Evolutionary conservation across 495 filamentous ascomycete genomes (phyloP).

Genomic region (Recurvomyces mirabilis): DNA sequence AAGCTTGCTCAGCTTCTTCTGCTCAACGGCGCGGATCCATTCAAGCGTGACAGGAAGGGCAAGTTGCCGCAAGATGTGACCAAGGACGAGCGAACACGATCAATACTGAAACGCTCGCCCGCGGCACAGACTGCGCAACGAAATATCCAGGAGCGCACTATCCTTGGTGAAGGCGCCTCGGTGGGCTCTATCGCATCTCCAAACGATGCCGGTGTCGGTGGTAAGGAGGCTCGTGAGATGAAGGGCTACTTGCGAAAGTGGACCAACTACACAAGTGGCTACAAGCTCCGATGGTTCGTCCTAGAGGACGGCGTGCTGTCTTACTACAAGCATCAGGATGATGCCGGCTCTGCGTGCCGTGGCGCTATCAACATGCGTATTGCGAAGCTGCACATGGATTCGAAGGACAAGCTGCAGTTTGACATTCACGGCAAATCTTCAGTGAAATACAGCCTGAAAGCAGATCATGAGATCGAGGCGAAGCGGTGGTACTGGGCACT

Average conservation of each 20-base stretch:
- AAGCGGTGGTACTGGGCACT: conserved; percentile 96
- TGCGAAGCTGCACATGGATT: conserved; percentile 84
- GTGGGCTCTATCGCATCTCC: conserved; percentile 47
- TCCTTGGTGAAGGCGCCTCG: conserved; percentile 53
- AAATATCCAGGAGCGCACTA: conserved; percentile 91
- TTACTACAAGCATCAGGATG: conserved; percentile 99
- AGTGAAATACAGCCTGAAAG: conserved; percentile 96
- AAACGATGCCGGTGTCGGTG: conserved; percentile 39
- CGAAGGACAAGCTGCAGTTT: conserved; percentile 92
- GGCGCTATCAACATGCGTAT: conserved; percentile 98
- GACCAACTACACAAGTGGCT: conserved; percentile 96
- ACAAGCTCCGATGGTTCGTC: conserved; percentile 95
- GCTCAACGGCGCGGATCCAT: conserved; percentile 94
- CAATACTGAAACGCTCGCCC: conserved; percentile 84
- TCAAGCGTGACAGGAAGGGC: conserved; percentile 85
- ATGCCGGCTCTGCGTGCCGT: conserved; percentile 82
- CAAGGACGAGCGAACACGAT: conserved; percentile 79
- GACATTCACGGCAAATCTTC: conserved; percentile 96
- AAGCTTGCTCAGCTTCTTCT: conserved; percentile 78
- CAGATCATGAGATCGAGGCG: conserved; percentile 87
- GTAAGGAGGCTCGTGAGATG: conserved; percentile 87
- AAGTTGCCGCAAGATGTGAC: conserved; percentile 95
- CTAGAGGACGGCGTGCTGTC: conserved; percentile 94
- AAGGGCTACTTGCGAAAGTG: conserved; percentile 98
- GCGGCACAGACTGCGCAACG: conserved; percentile 89